Evolutionary conservation across 352 stramenopile genomes (phyloP), one percentile per base, ranked within the genome.

Genomic region (Globisporangium alternatum): DNA sequence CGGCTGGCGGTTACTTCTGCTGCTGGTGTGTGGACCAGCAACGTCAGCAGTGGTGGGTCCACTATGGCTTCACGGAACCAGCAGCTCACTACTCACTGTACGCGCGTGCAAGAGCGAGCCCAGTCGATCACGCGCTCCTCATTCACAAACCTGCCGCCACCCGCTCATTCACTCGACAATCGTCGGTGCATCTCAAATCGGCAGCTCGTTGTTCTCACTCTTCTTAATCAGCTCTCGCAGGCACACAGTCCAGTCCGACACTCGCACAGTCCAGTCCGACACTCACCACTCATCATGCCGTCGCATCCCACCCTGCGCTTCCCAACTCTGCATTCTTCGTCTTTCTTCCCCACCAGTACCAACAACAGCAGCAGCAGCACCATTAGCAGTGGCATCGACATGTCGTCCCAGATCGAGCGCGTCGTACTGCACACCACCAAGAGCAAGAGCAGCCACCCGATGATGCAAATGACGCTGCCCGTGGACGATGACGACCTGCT

Each of bases 391-490:
- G 25, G 19, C 9, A 28, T 22, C 22, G 25, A 10, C 41, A 64
- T 64, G 58, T 45, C 58, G 58, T 64, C 58, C 30, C 47, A 28
- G n/a, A 35, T 65, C 61, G 61, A 67, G 61, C 61, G 61, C 30
- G 33, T 67, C 43, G 61, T 67, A 31, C 33, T 67, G 33, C 31
- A 39, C 10, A 30, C 43, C 55, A 12, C 35, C 35, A 41, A 41
- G 35, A 41, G 35, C 35, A 68, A 55, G 56, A 64, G 57, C 15
- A 57, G 41, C 39, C 55, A 68, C 43, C 25, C 47, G 25, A 54
- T 69, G 62, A 67, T 66, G 48, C 61, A 66, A 30, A 60, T 45
- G 47, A 62, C 63, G 25, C 56, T 67, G 41, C 65, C 66, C 7
- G 19, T 60, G 17, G 59, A 65, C 35, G 35, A 53, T 9, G 59